phyloP scores from a whole-genome alignment of 495 filamentous ascomycete genomes.

The Penicillium paxilli region DNA sequence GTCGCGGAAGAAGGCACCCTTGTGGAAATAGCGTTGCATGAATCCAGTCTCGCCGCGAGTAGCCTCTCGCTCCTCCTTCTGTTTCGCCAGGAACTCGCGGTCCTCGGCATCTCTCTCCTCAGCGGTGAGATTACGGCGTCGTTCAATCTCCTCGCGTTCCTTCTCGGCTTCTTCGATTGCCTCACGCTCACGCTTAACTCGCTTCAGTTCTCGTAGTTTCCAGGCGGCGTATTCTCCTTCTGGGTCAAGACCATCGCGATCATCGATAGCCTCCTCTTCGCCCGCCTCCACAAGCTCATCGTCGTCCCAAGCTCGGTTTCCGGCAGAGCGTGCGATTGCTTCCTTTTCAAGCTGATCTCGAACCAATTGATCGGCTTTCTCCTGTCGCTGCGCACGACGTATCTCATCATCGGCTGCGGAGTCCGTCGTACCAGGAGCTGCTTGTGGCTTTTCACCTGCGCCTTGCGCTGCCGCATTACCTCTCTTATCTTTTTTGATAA shows the following conservation, averaged over 20 bases:
- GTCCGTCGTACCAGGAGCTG: slow-evolving; percentile 40
- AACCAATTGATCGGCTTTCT: slow-evolving; percentile 73
- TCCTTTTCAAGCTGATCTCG: slow-evolving; percentile 85
- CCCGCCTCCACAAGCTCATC: slow-evolving; percentile 64
- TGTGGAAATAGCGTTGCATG: slow-evolving; percentile 97
- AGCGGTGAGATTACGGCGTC: slow-evolving; percentile 79
- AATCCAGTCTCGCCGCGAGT: slow-evolving; percentile 79
- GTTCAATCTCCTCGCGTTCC: slow-evolving; percentile 87
- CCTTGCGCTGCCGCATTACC: slow-evolving; percentile 27
- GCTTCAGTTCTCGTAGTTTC: slow-evolving; percentile 89
- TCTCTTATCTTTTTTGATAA: slow-evolving; percentile 83
- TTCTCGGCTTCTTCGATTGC: slow-evolving; percentile 81
- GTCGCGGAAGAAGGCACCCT: slow-evolving; percentile 91
- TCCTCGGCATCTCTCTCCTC: slow-evolving; percentile 90
- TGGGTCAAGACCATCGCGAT: slow-evolving; percentile 81
- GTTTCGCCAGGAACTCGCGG: slow-evolving; percentile 68
- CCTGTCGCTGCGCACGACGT: slow-evolving; percentile 52
- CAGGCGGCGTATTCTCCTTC: slow-evolving; percentile 90
- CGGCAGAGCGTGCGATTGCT: slow-evolving; percentile 69
- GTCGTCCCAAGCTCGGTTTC: slow-evolving; percentile 86
- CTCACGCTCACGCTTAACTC: slow-evolving; percentile 81
- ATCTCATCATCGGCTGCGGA: slow-evolving; percentile 58
- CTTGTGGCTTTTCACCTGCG: slow-evolving; percentile 14
- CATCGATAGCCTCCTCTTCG: slow-evolving; percentile 71
- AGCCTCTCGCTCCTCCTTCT: slow-evolving; percentile 83